Evolutionary conservation across 2,329 filamentous ascomycete species (phyloP), one percentile per base, ranked within the genome.

Genomic region (Monascus ruber): DNA sequence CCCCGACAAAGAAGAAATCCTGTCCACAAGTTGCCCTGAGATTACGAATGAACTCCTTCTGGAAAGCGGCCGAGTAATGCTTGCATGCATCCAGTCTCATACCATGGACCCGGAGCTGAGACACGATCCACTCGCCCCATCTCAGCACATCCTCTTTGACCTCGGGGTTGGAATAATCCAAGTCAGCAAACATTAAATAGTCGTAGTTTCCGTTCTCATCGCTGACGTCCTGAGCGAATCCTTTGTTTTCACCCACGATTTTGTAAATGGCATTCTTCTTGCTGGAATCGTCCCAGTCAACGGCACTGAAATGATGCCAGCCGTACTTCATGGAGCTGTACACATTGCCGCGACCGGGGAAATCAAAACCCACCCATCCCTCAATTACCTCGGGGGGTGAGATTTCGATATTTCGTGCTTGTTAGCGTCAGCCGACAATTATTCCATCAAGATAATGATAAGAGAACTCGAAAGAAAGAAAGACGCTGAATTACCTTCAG

Each of bases 41-140:
- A 34, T 72, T 64, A 5, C 65, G 62, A 37, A 84, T 72, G 60
- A 83, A 83, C n/a, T 76, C 69, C 33, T 69, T 70, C 27, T 80
- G 70, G 52, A 85, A 85, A n/a, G 69, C 66, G 42, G 74, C 72
- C 26, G 75, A 80, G 58, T 79, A 83, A 59, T 86, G 82, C 60
- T 84, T 82, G 26, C 79, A 76, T 8, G 81, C 82, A 55, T 86
- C 82, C 37, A 85, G 71, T 11, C 82, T 70, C 56, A 85, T 79
- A 1, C 81, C 81, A 44, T 72, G 69, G 7, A 85, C 62, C 0
- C 73, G 72, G 0, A 83, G 54, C 42, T 79, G 66, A 5, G 72
- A 63, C 1, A 73, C 70, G 41, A 86, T 68, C 82, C 82, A 86
- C 4, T 71, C 63, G 2, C 76, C 77, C 82, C 81, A 85, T 37